Percentiles rank a stretch among this genome's conserved stretches.
These are phyloP conservation scores for Heterobasidion irregulare DNA, from an alignment of 1,284 basidiomycete species.

Conservation along the genomic window DNA sequence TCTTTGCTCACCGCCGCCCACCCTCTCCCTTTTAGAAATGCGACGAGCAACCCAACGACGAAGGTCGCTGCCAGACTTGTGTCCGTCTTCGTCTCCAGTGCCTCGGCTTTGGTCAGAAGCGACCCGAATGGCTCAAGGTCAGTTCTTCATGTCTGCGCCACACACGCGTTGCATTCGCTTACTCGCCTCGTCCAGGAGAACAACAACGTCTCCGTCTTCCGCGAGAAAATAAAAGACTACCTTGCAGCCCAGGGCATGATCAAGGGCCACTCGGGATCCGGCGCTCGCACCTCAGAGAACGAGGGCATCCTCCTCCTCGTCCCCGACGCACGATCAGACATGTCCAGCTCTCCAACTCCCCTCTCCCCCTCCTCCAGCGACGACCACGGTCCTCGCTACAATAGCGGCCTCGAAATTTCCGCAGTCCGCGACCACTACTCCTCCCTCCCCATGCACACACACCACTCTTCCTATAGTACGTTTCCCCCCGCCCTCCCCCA, in stretches of 20 bases:
- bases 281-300: constrained; percentile 43
- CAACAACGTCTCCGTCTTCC: constrained; percentile 54
- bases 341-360: constrained; percentile 46
- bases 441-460: constrained; percentile 15
- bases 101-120: constrained; percentile 74
- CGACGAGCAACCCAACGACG: constrained; percentile 58
- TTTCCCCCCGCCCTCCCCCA: neutral
- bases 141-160: constrained; percentile 15
- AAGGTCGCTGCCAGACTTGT: constrained; percentile 68
- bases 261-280: constrained; percentile 70
- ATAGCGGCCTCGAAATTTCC: neutral
- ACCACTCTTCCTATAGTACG: constrained; percentile 8
- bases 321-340: constrained; percentile 34
- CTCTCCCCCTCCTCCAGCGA: constrained; percentile 37
- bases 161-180: constrained; percentile 1
- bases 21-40: constrained; percentile 53
- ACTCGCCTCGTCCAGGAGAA: constrained; percentile 40
- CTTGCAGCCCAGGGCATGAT: constrained; percentile 77
- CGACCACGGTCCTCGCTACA: constrained; percentile 23
- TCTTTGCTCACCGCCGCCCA: constrained; percentile 9
- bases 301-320: constrained; percentile 49
- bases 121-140: constrained; percentile 80
- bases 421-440: constrained; percentile 13
- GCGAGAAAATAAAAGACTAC: constrained; percentile 71
- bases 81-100: constrained; percentile 75